phyloP scores from a whole-genome alignment of 352 stramenopile species.

The Globisporangium alternatum region DNA sequence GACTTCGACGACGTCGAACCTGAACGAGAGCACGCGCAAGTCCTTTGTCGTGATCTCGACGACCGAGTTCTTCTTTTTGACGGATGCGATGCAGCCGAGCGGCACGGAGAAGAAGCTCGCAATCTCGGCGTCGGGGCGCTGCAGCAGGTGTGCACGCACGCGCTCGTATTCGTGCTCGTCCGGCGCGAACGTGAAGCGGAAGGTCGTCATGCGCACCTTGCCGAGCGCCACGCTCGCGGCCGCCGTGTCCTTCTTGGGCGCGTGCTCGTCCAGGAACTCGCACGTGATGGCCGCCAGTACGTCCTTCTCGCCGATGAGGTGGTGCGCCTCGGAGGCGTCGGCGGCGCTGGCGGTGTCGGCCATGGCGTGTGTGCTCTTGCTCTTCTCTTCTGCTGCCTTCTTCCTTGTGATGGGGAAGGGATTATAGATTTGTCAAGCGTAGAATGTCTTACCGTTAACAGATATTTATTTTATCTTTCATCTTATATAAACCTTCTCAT shows the following conservation, averaged over 20 bases:
- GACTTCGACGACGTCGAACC: constrained; percentile 73
- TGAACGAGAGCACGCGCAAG: constrained; percentile 70
- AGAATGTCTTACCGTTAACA: too few species aligned
- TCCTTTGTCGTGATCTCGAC: constrained; percentile 81
- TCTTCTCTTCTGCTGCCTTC: neutral
- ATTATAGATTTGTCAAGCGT: too few species aligned
- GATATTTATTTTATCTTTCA: too few species aligned
- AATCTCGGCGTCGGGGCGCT: constrained; percentile 62
- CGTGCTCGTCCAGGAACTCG: constrained; percentile 70
- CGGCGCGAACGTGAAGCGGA: constrained; percentile 78
- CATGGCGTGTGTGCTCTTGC: constrained; percentile 18
- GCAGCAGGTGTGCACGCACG: constrained; percentile 46
- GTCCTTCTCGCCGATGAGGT: constrained; percentile 70
- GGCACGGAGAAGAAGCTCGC: constrained; percentile 75
- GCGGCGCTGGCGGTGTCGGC: constrained; percentile 12
- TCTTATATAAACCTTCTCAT: too few species aligned
- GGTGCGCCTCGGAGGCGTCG: constrained; percentile 24
- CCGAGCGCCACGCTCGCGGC: constrained; percentile 62
- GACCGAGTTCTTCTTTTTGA: constrained; percentile 79
- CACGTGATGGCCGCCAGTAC: constrained; percentile 71
- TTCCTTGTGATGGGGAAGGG: too few species aligned
- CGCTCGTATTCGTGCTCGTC: constrained; percentile 58
- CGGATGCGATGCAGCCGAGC: constrained; percentile 65
- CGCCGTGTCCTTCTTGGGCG: constrained; percentile 54
- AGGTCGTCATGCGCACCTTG: constrained; percentile 81